Conservation (phyloP, 73 alveolate genomes). For the Paraurostyla sp. region DNA sequence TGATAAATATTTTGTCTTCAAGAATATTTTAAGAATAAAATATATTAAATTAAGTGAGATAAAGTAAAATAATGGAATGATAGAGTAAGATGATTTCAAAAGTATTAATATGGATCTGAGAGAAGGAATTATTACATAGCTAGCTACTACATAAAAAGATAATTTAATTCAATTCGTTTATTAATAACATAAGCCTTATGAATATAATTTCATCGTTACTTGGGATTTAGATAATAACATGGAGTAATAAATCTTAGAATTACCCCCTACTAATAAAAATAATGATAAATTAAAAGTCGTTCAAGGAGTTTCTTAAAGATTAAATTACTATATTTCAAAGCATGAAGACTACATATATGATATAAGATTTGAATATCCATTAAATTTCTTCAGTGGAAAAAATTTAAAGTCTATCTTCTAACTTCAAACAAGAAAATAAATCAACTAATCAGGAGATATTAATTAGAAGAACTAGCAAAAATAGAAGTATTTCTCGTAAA, state of each 20-base stretch:
- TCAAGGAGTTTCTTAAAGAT: constrained; percentile 3
- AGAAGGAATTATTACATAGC: background rate
- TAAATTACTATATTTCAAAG: background rate
- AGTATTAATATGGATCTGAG: background rate
- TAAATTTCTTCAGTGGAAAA: too few relatives aligned
- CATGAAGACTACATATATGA: background rate
- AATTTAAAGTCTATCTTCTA: too few relatives aligned
- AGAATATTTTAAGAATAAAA: too few relatives aligned
- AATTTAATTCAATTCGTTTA: background rate
- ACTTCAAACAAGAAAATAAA: too few relatives aligned
- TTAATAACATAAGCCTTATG: background rate
- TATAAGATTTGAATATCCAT: constrained; percentile 1
- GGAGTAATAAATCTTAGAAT: background rate
- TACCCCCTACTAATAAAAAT: background rate
- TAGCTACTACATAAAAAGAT: background rate
- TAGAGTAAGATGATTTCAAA: too few relatives aligned
- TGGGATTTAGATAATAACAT: constrained; percentile 11
- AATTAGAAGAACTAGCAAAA: background rate
- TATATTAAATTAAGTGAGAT: too few relatives aligned
- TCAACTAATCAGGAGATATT: background rate
- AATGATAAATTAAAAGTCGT: background rate
- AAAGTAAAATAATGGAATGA: too few relatives aligned
- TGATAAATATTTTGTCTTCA: too few relatives aligned
- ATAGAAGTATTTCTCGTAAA: too few relatives aligned
- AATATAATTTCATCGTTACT: background rate